Evolutionary conservation across 495 filamentous ascomycete species (phyloP).

Genomic region (Sordaria brevicollis): DNA sequence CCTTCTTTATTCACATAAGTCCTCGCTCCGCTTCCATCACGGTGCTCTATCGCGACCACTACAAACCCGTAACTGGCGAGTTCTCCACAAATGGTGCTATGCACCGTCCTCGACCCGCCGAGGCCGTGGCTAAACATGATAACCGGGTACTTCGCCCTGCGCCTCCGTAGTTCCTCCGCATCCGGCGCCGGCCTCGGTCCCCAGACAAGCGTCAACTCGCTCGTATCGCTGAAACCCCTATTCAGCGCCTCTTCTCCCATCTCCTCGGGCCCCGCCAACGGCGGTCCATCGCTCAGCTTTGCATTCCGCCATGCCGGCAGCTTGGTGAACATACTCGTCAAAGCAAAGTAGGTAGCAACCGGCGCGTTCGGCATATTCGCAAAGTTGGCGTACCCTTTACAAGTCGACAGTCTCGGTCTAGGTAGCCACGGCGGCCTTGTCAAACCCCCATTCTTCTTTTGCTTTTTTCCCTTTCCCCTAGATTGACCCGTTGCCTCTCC

Average conservation of each 20-base stretch:
- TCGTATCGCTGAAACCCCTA: neutral
- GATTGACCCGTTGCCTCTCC: rapidly evolving
- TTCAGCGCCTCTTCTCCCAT: constrained; percentile 17
- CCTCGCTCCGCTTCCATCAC: constrained; percentile 54
- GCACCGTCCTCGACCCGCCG: constrained; percentile 51
- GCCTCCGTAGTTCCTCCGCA: neutral
- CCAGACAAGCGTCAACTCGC: neutral
- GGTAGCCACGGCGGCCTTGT: constrained; percentile 38
- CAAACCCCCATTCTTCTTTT: neutral
- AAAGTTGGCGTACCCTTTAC: constrained; percentile 45
- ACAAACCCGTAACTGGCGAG: constrained; percentile 55
- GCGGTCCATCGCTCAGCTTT: constrained; percentile 17
- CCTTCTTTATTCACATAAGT: constrained; percentile 40
- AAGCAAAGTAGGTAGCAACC: constrained; percentile 33
- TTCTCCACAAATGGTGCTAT: constrained; percentile 51
- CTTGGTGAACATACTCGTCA: constrained; percentile 46
- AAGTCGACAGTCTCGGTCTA: constrained; percentile 34
- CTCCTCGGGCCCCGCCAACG: constrained; percentile 9
- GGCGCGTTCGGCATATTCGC: constrained; percentile 32
- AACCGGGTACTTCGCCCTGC: constrained; percentile 43
- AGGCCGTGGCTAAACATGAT: constrained; percentile 62
- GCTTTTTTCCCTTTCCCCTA: neutral
- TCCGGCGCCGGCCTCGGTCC: neutral
- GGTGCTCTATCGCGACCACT: constrained; percentile 60
- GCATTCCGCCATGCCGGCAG: constrained; percentile 46